Evolutionary conservation across 2,329 filamentous ascomycete genomes (phyloP), one percentile per base, ranked within the genome.

Genomic region (Fusarium cicatricum): DNA sequence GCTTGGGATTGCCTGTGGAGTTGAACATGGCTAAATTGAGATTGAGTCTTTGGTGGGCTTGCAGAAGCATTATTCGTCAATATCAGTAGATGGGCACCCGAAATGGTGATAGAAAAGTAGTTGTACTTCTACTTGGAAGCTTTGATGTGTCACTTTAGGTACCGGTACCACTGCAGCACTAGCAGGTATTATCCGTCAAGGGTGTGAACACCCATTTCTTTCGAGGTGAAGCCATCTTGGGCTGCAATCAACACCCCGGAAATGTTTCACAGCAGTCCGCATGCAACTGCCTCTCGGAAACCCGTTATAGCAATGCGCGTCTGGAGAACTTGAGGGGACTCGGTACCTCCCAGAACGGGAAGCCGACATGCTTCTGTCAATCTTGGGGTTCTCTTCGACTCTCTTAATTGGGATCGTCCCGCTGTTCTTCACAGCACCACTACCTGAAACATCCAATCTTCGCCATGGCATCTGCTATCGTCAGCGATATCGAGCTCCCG

Each of bases 401-500:
- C 12, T 14, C 12, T 31, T 11, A 31, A 11, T 31, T 7, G 7
- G 9, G 6, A 8, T 29, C 21, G 10, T 32, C 16, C 8, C 15
- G n/a, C 26, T n/a, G 1, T 2, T 37, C 12, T 21, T 12, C 1
- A 9, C n/a, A n/a, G n/a, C n/a, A n/a, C n/a, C n/a, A n/a, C n/a
- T n/a, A n/a, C n/a, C n/a, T n/a, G 26, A 12, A 11, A 42, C 11
- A 42, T 33, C 15, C 4, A 12, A 9, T 17, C 7, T 23, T 39
- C 16, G 55, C 15, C 42, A 71, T 71, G 69, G 55, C 67, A 47
- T 66, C 70, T 31, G 60, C 66, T 58, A 63, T 72, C 47, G 59
- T 72, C 19, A 65, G 62, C 54, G 70, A 72, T 41, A 64, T 70
- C 42, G 67, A 71, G 39, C 64, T 72, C 29, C 70, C 62, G 19